These are phyloP conservation scores for Lepidium campestre DNA, from an alignment of 441 rosid genomes.

Conservation along the genomic window DNA sequence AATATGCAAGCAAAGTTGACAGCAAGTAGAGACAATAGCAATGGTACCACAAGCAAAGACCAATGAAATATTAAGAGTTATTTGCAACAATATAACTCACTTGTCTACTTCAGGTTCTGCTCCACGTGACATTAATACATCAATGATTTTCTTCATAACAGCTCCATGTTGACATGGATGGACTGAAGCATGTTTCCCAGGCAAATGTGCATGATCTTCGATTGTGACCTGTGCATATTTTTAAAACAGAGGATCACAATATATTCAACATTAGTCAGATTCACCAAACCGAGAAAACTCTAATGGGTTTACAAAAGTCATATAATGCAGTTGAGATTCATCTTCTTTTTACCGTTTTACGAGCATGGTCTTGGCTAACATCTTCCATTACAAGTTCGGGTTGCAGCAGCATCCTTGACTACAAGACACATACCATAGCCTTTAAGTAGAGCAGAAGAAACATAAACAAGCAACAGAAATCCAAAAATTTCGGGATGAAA, in stretches of 20 bases:
- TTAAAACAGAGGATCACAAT: neutral
- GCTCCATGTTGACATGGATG: conserved; percentile 99
- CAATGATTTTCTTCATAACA: conserved; percentile 97
- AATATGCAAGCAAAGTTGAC: neutral
- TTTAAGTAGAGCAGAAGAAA: neutral
- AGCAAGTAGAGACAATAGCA: neutral
- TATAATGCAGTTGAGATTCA: neutral
- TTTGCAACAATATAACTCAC: conserved; percentile 27
- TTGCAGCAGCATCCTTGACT: conserved; percentile 84
- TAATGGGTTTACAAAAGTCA: neutral
- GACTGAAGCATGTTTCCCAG: conserved; percentile 95
- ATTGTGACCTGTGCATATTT: conserved; percentile 67
- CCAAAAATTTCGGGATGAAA: neutral
- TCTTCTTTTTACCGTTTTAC: conserved; percentile 56
- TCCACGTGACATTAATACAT: conserved; percentile 85
- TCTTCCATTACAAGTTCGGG: conserved; percentile 90
- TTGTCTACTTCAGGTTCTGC: conserved; percentile 98
- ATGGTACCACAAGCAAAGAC: conserved; percentile 1
- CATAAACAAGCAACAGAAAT: neutral
- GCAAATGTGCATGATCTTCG: conserved; percentile 94
- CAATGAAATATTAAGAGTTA: neutral
- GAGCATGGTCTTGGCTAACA: conserved; percentile 95
- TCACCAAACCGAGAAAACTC: neutral
- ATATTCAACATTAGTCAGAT: neutral
- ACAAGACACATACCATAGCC: conserved; percentile 22